phyloP scores from a whole-genome alignment of 2,329 filamentous ascomycete genomes.

The Trichoderma koningii region DNA sequence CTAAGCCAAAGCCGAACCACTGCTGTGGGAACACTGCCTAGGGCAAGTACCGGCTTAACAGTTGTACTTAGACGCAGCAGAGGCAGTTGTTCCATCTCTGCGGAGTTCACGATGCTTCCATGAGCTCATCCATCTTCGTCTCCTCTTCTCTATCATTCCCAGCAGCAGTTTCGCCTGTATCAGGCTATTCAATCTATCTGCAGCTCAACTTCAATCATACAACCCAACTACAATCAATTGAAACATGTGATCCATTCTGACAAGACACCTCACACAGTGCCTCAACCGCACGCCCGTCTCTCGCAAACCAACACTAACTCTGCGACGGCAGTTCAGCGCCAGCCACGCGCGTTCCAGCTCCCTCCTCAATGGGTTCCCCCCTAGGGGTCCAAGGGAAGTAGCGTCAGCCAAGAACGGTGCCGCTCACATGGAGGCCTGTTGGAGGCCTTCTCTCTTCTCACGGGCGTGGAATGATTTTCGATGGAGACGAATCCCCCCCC shows the following conservation, averaged over 20 bases:
- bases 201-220: too few species aligned
- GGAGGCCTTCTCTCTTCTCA: too few species aligned
- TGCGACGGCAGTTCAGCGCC: not conserved
- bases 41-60: not conserved
- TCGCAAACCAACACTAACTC: not conserved
- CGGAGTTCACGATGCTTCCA: too few species aligned
- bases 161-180: too few species aligned
- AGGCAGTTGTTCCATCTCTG: too few species aligned
- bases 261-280: not conserved
- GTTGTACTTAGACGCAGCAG: not conserved
- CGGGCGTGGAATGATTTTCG: not conserved
- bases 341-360: conserved; percentile 14
- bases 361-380: not conserved
- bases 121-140: too few species aligned
- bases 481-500: not conserved
- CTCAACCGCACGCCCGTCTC: not conserved
- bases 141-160: too few species aligned
- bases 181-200: too few species aligned
- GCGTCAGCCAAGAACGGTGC: conserved; percentile 11
- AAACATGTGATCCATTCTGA: not conserved
- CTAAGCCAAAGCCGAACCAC: not conserved
- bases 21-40: not conserved
- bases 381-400: not conserved
- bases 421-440: not conserved
- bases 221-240: not conserved